Conservation (phyloP, 2,329 filamentous ascomycete species). For the Alternaria alternata region DNA sequence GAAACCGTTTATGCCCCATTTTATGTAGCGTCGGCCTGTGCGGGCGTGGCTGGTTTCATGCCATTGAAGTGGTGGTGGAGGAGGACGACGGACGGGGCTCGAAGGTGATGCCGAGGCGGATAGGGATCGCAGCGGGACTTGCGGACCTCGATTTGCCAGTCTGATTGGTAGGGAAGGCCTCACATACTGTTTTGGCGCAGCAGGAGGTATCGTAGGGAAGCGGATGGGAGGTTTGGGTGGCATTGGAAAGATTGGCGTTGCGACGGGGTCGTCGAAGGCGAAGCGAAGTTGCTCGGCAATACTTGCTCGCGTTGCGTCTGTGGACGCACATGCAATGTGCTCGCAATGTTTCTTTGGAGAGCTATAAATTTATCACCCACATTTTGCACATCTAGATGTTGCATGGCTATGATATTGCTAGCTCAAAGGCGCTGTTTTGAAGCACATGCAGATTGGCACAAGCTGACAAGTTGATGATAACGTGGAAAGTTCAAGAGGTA, state of each 20-base stretch:
- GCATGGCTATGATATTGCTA: neutral
- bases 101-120: slow-evolving; percentile 5
- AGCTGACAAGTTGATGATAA: neutral
- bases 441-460: neutral
- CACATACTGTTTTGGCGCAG: slow-evolving; percentile 8
- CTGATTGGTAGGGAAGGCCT: neutral
- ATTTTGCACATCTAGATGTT: neutral
- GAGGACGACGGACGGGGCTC: slow-evolving; percentile 7
- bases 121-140: slow-evolving; percentile 7
- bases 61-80: slow-evolving; percentile 16
- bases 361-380: neutral
- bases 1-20: slow-evolving; percentile 25
- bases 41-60: slow-evolving; percentile 10
- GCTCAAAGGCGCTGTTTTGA: neutral
- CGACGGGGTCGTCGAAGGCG: neutral
- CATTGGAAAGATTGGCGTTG: slow-evolving; percentile 19
- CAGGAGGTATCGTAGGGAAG: slow-evolving; percentile 15
- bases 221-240: slow-evolving; percentile 37
- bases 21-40: slow-evolving; percentile 18
- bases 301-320: slow-evolving; percentile 13
- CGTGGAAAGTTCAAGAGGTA: slow-evolving; percentile 25
- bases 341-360: neutral
- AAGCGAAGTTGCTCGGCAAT: slow-evolving; percentile 13
- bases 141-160: slow-evolving; percentile 6
- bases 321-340: neutral